Base-by-base conservation (phyloP, 257 asterid genomes). In the Lycium barbarum region DNA sequence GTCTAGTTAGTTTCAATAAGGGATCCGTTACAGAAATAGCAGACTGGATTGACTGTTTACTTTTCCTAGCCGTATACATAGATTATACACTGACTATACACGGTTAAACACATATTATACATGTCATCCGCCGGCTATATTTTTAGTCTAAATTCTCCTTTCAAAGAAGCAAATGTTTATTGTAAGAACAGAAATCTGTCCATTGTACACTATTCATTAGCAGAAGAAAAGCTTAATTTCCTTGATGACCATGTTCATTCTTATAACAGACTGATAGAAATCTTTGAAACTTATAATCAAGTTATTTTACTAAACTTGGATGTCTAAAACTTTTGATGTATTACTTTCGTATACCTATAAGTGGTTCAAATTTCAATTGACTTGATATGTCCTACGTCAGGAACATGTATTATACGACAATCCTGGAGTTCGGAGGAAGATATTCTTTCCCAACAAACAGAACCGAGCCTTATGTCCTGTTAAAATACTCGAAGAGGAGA, bases 401-500 rank as follows among this genome's bases (percentile, higher is more conserved):
- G 90, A 87, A 55, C 90, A 85, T 79, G 86, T 85, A 35, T 38
- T 83, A 26, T 83, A 87, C 40, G 83, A 85, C 58, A 82, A 84
- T n/a, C 88, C 85, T 53, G 86, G 90, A 9, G 53, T 68, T 38
- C 40, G 83, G 47, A 85, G 83, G 88, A 87, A 87, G 76, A 85
- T 85, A 72, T 85, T 87, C 57, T 87, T 82, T 70, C 85, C 86
- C 33, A 87, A 87, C 58, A 63, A 51, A 76, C 83, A 84, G 80
- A 87, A 85, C 49, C 83, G 88, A 45, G 85, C 83, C 65, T 68
- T 87, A 36, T 85, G 90, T 79, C 90, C 88, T n/a, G 83, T 87
- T 70, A 71, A 79, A 51, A 83, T 87, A 66, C 88, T 87, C 61
- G 88, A 87, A 72, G 88, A 87, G 84, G 90, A 87, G 81, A 87